Base-by-base conservation (phyloP, 768 basidiomycete genomes). In the Glaciozyma martinii region DNA sequence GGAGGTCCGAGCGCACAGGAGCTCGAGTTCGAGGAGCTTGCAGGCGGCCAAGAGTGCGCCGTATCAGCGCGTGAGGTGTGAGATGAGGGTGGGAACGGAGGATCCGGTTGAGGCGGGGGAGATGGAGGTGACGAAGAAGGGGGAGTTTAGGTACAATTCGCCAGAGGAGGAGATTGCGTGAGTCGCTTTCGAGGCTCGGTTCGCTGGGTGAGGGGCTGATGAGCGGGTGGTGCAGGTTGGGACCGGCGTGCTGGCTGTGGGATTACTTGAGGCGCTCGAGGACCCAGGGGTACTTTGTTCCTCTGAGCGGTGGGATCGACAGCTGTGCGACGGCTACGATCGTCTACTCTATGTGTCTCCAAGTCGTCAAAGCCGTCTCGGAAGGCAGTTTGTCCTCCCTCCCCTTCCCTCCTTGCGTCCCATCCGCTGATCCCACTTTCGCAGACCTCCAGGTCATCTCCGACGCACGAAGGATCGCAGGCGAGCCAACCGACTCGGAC, bases 211-310 rank as follows among this genome's bases (percentile, higher is more conserved):
- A 6, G 2, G 1, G 12, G 57, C 44, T 60, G 13, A 33, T 21
- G 19, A 18, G 4, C n/a, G 9, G 16, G 25, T 44, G 56, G n/a
- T 25, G 59, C 67, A 97, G 94, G 3, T 79, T 98, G 3, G 95
- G 95, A 7, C 95, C 95, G 10, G 95, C 94, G 21, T 98, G 95
- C 74, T 99, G 95, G 95, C 80, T 99, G n/a, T 99, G 95, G 95
- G 95, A 99, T 75, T 99, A 98, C 74, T 84, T 99, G 37, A 83
- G 95, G 44, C 85, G 95, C 52, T 98, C 94, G 8, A 81, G 89
- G 13, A 90, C 87, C 0, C 89, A 91, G 69, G 95, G 95, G 4
- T 98, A 93, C 78, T 98, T 98, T 73, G 78, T 98, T 27, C 94
- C 95, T 1, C 81, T 99, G 19, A 92, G 90, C 62, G 94, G 95